A percentile compares a stretch with the other conserved stretches of the same genome.
phyloP scores from a whole-genome alignment of 495 filamentous ascomycete species.

The Sordaria brevicollis region DNA sequence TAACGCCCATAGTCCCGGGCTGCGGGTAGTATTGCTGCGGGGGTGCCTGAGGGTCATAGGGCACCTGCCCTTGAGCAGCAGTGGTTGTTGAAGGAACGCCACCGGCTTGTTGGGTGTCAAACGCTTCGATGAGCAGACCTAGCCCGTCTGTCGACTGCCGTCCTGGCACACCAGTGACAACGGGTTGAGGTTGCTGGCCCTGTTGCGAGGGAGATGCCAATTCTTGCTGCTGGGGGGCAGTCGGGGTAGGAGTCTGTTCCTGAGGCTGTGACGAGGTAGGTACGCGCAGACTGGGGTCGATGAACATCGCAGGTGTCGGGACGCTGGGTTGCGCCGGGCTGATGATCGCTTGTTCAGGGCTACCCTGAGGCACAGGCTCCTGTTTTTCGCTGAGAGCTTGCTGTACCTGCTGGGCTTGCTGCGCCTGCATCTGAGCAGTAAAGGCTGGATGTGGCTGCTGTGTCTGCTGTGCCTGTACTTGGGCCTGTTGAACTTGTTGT shows the following conservation, averaged over 20 bases:
- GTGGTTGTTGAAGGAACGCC: not conserved
- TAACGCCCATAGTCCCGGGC: conserved; percentile 5
- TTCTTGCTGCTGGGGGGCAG: not conserved
- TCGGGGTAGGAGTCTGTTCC: not conserved
- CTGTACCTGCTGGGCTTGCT: not conserved
- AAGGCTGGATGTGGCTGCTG: not conserved
- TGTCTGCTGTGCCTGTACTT: not conserved
- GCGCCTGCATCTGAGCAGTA: not conserved
- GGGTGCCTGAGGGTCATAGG: conserved; percentile 13
- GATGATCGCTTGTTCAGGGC: not conserved
- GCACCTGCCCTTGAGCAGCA: not conserved
- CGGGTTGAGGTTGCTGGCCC: not conserved
- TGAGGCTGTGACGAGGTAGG: conserved; percentile 6
- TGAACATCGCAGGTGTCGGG: conserved; percentile 6
- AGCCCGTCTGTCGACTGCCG: conserved; percentile 17
- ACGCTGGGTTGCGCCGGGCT: not conserved
- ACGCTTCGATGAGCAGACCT: conserved; percentile 20
- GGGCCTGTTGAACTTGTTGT: not conserved
- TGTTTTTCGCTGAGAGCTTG: not conserved
- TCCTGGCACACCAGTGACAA: not conserved
- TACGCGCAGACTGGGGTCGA: conserved; percentile 14
- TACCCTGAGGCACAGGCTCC: not conserved
- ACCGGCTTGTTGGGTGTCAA: conserved; percentile 14
- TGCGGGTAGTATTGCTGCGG: conserved; percentile 14
- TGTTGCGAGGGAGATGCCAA: not conserved